Conservation (phyloP, 2,329 filamentous ascomycete genomes). For the Myriosclerotinia curreyana region DNA sequence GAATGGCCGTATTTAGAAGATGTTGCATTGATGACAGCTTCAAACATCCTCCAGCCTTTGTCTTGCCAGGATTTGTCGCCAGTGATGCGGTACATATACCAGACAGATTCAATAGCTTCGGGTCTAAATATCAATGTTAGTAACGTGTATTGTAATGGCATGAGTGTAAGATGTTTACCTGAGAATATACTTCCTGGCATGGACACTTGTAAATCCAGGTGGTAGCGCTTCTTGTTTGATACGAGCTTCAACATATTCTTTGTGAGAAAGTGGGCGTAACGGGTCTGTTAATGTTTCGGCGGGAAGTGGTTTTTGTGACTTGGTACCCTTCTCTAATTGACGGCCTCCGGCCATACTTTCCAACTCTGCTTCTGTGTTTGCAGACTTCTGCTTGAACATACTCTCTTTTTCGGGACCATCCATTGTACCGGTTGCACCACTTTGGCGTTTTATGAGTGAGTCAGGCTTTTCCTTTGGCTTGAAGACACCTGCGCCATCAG, state of each 20-base stretch:
- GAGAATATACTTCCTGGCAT: slow-evolving; percentile 55
- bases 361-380: slow-evolving; percentile 30
- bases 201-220: slow-evolving; percentile 50
- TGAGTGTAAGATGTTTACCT: slow-evolving; percentile 47
- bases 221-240: slow-evolving; percentile 48
- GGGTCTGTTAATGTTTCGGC: slow-evolving; percentile 28
- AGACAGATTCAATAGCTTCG: slow-evolving; percentile 84
- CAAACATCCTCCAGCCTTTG: slow-evolving; percentile 83
- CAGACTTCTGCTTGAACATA: slow-evolving; percentile 23
- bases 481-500: slow-evolving; percentile 3
- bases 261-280: slow-evolving; percentile 45
- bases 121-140: slow-evolving; percentile 28
- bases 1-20: slow-evolving; percentile 65
- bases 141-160: slow-evolving; percentile 17
- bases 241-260: slow-evolving; percentile 50
- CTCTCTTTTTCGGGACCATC: slow-evolving; percentile 7
- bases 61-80: slow-evolving; percentile 73
- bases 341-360: slow-evolving; percentile 25
- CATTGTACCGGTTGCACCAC: neutral
- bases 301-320: slow-evolving; percentile 17
- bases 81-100: slow-evolving; percentile 88
- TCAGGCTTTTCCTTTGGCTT: slow-evolving; percentile 6
- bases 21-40: slow-evolving; percentile 65
- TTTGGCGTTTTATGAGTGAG: slow-evolving; percentile 20
- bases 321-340: slow-evolving; percentile 20